Percentiles rank a stretch among this genome's conserved stretches.
phyloP scores from a whole-genome alignment of 225 moss, liverwort and hornwort species.

The Straminergon stramineum region DNA sequence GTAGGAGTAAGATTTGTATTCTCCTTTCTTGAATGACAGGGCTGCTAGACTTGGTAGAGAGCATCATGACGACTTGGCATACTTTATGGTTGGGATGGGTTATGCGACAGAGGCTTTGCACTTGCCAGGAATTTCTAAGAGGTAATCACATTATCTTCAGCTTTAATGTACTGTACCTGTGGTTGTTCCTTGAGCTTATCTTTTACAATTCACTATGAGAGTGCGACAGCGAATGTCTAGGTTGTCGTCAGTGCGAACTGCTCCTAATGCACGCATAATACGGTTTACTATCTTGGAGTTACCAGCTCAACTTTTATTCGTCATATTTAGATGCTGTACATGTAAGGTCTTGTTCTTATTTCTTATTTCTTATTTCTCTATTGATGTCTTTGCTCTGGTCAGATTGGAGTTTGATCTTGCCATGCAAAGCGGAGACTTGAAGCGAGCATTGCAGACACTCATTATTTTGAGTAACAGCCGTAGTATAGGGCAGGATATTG shows the following conservation, averaged over 20 bases:
- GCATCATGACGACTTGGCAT: conserved; percentile 96
- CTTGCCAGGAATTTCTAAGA: conserved; percentile 94
- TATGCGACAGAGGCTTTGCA: conserved; percentile 94
- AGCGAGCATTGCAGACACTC: conserved; percentile 87
- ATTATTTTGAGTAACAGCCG: conserved; percentile 91
- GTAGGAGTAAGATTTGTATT: neutral
- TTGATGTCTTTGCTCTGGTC: neutral
- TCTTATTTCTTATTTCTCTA: neutral
- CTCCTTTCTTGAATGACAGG: conserved; percentile 39
- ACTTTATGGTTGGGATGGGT: conserved; percentile 98
- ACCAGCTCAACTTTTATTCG: neutral
- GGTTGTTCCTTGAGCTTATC: neutral
- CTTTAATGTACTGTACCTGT: neutral
- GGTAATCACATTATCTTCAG: conserved; percentile 17
- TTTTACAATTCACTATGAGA: neutral
- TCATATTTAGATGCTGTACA: neutral
- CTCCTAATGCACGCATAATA: neutral
- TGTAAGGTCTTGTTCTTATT: neutral
- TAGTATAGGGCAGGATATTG: conserved; percentile 75
- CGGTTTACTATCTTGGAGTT: neutral
- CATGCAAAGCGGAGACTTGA: conserved; percentile 91
- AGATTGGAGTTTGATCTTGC: conserved; percentile 98
- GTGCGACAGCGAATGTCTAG: neutral
- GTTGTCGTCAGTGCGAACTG: neutral
- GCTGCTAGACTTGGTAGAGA: conserved; percentile 95